These are phyloP conservation scores for Chrysoporthe puriensis DNA, from an alignment of 2,329 filamentous ascomycete genomes.

Conservation along the genomic window DNA sequence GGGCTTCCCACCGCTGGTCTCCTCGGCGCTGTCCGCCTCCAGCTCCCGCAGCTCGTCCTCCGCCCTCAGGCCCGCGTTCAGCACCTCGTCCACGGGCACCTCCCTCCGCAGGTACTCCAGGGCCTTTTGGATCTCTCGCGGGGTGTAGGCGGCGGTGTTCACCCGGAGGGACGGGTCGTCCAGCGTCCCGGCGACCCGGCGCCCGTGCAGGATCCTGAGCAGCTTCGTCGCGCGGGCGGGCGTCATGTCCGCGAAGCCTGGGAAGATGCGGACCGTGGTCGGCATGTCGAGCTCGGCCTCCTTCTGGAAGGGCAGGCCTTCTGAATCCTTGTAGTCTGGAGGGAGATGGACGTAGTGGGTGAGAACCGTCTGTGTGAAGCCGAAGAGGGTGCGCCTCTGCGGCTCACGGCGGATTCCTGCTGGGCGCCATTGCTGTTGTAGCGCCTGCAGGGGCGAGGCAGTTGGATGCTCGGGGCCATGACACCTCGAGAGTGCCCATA, in stretches of 20 bases:
- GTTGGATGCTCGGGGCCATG: not conserved
- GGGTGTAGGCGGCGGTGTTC: constrained; percentile 51
- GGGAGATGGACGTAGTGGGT: constrained; percentile 64
- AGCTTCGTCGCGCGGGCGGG: constrained; percentile 55
- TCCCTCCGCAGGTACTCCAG: constrained; percentile 59
- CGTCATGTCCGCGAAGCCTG: constrained; percentile 56
- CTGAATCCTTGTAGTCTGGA: constrained; percentile 56
- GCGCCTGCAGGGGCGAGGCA: not conserved
- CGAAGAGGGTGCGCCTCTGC: constrained; percentile 33
- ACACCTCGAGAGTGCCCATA: not conserved
- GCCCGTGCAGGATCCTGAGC: constrained; percentile 63
- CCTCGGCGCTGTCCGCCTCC: constrained; percentile 41
- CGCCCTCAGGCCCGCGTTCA: constrained; percentile 63
- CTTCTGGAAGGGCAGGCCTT: constrained; percentile 57
- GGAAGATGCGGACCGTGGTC: constrained; percentile 47
- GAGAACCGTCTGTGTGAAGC: constrained; percentile 40
- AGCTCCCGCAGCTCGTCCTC: constrained; percentile 64
- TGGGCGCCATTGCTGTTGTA: constrained; percentile 14
- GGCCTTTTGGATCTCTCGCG: constrained; percentile 48
- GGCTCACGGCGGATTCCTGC: not conserved
- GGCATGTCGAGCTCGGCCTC: constrained; percentile 46
- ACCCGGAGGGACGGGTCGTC: constrained; percentile 57
- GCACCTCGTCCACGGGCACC: constrained; percentile 61
- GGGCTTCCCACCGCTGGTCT: constrained; percentile 31
- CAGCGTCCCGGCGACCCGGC: constrained; percentile 65